phyloP scores from a whole-genome alignment of 208 protist genomes.

The Leptomonas pyrrhocoris region DNA sequence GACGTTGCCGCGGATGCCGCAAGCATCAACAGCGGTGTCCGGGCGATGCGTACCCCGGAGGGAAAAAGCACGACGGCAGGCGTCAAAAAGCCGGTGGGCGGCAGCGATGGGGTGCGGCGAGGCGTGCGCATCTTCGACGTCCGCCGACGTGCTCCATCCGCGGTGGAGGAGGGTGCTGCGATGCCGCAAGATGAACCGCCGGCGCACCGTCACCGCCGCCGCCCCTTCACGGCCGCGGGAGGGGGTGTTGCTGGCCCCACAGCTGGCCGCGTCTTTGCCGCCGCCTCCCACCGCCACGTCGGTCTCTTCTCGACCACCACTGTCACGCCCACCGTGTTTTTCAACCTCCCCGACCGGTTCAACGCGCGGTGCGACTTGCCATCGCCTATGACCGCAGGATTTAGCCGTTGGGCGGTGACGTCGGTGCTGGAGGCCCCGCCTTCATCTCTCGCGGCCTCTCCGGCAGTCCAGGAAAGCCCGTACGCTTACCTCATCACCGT shows the following conservation, averaged over 20 bases:
- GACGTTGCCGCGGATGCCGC: not conserved
- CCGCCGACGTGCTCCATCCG: conserved; percentile 1
- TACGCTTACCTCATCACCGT: conserved; percentile 23
- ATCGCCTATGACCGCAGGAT: not conserved
- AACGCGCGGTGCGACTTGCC: not conserved
- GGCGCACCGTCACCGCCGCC: not conserved
- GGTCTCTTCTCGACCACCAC: conserved; percentile 25
- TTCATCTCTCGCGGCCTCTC: not conserved
- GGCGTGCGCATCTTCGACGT: conserved; percentile 24
- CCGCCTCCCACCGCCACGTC: conserved; percentile 19
- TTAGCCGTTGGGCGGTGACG: conserved; percentile 8
- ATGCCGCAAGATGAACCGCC: no score
- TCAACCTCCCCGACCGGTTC: conserved; percentile 2
- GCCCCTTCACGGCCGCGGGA: not conserved
- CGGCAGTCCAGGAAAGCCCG: not conserved
- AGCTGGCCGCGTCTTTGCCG: conserved; percentile 20
- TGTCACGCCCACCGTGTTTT: conserved; percentile 20
- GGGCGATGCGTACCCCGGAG: not conserved
- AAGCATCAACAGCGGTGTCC: not conserved
- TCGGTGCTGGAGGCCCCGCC: conserved; percentile 27
- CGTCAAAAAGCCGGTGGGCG: no score
- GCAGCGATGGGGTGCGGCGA: not conserved
- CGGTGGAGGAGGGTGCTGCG: no score
- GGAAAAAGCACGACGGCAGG: not conserved
- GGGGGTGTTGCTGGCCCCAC: not conserved